These are phyloP conservation scores for Escovopsis sp. DNA, from an alignment of 2,329 filamentous ascomycete genomes.

Conservation along the genomic window DNA sequence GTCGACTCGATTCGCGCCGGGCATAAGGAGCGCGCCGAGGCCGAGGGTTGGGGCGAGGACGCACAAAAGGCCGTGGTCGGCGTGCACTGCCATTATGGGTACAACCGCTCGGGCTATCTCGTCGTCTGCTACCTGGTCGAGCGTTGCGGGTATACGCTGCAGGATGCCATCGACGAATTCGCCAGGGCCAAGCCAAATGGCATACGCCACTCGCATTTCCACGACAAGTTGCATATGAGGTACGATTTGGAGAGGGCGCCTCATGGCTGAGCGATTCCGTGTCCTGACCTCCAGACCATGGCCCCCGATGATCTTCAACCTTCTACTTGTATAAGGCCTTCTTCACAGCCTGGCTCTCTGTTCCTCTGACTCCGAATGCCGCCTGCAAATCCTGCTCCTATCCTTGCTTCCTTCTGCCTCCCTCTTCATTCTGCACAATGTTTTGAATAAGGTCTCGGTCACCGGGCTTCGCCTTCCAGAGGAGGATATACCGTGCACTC, in stretches of 20 bases:
- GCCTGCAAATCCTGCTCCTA: no score
- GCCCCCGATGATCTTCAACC: no score
- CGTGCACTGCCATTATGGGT: slow-evolving; percentile 92
- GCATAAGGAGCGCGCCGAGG: slow-evolving; percentile 23
- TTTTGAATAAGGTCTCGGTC: no score
- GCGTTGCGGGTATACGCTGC: slow-evolving; percentile 51
- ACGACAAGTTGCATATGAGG: slow-evolving; percentile 67
- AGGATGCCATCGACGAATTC: slow-evolving; percentile 69
- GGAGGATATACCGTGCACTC: neutral
- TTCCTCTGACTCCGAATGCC: no score
- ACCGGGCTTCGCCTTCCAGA: no score
- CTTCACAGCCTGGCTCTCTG: no score
- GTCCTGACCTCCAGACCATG: no score
- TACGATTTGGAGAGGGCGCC: slow-evolving; percentile 32
- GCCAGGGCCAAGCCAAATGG: slow-evolving; percentile 58
- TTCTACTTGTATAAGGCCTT: no score
- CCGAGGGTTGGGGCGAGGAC: slow-evolving; percentile 23
- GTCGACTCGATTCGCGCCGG: slow-evolving; percentile 44
- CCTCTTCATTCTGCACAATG: no score
- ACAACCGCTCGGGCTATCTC: slow-evolving; percentile 87
- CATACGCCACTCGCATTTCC: slow-evolving; percentile 79
- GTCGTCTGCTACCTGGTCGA: slow-evolving; percentile 86
- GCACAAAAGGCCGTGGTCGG: slow-evolving; percentile 42
- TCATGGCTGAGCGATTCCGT: neutral
- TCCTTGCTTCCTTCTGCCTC: no score